A percentile compares a stretch with the other conserved stretches of the same genome.
These are phyloP conservation scores for Starmerella tilneyi DNA, from an alignment of 805 yeast genomes.

Conservation along the genomic window DNA sequence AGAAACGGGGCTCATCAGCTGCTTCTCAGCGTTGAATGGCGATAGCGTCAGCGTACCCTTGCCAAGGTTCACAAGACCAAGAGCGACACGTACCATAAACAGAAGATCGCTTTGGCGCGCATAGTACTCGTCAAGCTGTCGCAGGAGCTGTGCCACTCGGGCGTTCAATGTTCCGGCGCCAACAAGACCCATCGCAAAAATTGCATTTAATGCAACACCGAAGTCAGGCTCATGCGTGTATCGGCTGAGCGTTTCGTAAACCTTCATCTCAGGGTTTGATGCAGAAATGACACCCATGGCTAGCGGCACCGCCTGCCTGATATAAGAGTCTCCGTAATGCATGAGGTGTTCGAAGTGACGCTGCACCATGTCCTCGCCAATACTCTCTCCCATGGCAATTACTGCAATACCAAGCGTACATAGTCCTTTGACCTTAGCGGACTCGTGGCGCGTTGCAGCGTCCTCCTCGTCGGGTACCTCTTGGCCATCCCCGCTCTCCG, in stretches of 20 bases:
- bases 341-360: slow-evolving; percentile 95
- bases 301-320: slow-evolving; percentile 88
- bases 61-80: slow-evolving; percentile 89
- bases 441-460: slow-evolving; percentile 27
- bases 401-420: slow-evolving; percentile 91
- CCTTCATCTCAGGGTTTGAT: slow-evolving; percentile 92
- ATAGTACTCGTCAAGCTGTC: slow-evolving; percentile 91
- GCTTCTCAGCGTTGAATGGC: slow-evolving; percentile 83
- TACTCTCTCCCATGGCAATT: slow-evolving; percentile 94
- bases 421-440: slow-evolving; percentile 60
- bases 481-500: slow-evolving; percentile 21
- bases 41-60: slow-evolving; percentile 87
- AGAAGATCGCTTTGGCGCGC: slow-evolving; percentile 80
- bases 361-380: slow-evolving; percentile 93
- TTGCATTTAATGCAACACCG: slow-evolving; percentile 89
- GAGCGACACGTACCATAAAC: slow-evolving; percentile 88
- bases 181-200: slow-evolving; percentile 92
- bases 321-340: slow-evolving; percentile 91
- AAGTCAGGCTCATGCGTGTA: slow-evolving; percentile 92
- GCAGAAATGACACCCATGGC: slow-evolving; percentile 96
- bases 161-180: slow-evolving; percentile 99
- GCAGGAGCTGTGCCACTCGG: slow-evolving; percentile 84
- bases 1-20: slow-evolving; percentile 75
- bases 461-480: slow-evolving; percentile 29
- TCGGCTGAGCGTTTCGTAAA: slow-evolving; percentile 89